Base-by-base conservation (phyloP, 2,329 filamentous ascomycete species). In the Fusarium mangiferae region DNA sequence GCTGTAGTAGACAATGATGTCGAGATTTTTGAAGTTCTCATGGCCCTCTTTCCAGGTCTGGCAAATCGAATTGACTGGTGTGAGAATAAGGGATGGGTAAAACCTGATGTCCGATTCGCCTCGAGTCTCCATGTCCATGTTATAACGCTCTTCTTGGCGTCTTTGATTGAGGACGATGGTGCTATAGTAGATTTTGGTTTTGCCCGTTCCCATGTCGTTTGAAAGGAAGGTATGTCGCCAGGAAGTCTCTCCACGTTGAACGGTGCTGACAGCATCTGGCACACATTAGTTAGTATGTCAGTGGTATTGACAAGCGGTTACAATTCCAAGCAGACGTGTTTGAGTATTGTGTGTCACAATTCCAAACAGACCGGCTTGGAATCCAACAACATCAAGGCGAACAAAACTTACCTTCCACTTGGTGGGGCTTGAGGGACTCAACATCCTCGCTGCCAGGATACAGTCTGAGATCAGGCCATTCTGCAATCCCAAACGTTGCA, bases 401-500 rank as follows among this genome's bases (percentile, higher is more conserved):
- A 20, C 11, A 45, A 9, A 20, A 45, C 24, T 45, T 6, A 45
- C 42, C 24, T 45, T 45, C 24, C 42, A 45, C 42, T 14, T 8
- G 17, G 17, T 45, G 44, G 17, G 17, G 11, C 5, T 26, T 26
- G 17, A 45, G 44, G 24, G 24, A 2, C 44, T 45, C 11, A 24
- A 5, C 44, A 45, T n/a, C 20, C 26, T 17, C 0, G 7, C 1
- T 20, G 6, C 0, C 14, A 8, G 45, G 26, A 30, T 48, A 12
- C 4, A 48, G 13, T 3, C 45, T 48, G 13, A 22, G 26, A 6
- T 48, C 45, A 17, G 20, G 45, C 26, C 26, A 48, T 3, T 6
- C 0, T 0, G 26, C 26, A 17, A 28, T 48, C 13, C 45, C 20
- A 48, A 28, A 48, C 0, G 9, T 22, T 20, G 0, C 0, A 0